Percentiles rank a stretch among this genome's conserved stretches.
These are phyloP conservation scores for Fusarium euwallaceae DNA, from an alignment of 2,329 filamentous ascomycete genomes.

Conservation along the genomic window DNA sequence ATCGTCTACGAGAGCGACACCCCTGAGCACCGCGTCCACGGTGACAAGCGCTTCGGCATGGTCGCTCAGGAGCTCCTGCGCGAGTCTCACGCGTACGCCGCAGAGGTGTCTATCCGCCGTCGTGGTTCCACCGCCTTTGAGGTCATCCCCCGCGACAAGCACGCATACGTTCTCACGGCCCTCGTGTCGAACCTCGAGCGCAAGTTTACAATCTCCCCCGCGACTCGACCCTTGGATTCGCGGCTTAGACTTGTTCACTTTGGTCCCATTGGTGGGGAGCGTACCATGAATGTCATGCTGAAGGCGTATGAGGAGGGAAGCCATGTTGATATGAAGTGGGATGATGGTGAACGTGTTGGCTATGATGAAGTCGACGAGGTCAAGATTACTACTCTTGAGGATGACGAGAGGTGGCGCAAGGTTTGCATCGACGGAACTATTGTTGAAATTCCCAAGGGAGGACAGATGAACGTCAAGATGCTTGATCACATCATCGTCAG, in stretches of 20 bases:
- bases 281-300: constrained; percentile 83
- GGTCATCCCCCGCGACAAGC: constrained; percentile 58
- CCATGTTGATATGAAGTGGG: constrained; percentile 66
- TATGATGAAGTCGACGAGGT: constrained; percentile 80
- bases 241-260: constrained; percentile 81
- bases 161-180: constrained; percentile 83
- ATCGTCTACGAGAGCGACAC: constrained; percentile 95
- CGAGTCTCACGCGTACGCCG: constrained; percentile 64
- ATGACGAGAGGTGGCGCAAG: constrained; percentile 81
- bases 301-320: constrained; percentile 69
- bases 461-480: constrained; percentile 76
- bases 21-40: constrained; percentile 80
- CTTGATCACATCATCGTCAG: constrained; percentile 58
- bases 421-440: constrained; percentile 95
- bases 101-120: constrained; percentile 55
- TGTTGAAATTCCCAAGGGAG: constrained; percentile 77
- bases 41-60: constrained; percentile 84
- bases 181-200: constrained; percentile 86
- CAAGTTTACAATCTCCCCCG: constrained; percentile 85
- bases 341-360: constrained; percentile 71
- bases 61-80: constrained; percentile 82
- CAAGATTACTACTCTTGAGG: constrained; percentile 74
- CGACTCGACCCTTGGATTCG: constrained; percentile 77
- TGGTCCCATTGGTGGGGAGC: constrained; percentile 72
- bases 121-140: constrained; percentile 31